Evolutionary conservation across 2,329 filamentous ascomycete genomes (phyloP), one percentile per base, ranked within the genome.

Genomic region (Trichophyton benhamiae): DNA sequence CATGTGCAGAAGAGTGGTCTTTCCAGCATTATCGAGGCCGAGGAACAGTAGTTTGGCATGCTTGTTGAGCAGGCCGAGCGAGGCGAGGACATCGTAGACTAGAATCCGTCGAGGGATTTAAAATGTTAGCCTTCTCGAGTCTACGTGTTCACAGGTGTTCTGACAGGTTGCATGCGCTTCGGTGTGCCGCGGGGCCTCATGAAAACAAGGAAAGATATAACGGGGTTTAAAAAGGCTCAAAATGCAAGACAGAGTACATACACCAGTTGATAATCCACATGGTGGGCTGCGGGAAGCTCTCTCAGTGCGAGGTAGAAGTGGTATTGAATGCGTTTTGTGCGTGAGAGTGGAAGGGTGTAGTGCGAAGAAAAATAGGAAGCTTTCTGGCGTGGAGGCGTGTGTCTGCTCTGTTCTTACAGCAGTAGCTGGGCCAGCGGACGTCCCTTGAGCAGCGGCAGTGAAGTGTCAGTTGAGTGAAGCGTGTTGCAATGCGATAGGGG

Each of bases 191-290:
- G 33, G 55, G n/a, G 27, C 13, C 53, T 30, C 36, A 30, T 11
- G 30, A 58, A 30, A n/a, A 5, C 5, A 17, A 5, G 7, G 25
- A 27, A 41, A 17, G 27, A 22, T 30, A 8, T 22, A 53, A 25
- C 27, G 22, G 22, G 3, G 8, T 22, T 30, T 30, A 30, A 30
- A 11, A n/a, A 53, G n/a, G 27, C 41, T 30, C 25, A 20, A 17
- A 30, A 44, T 41, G 33, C 63, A 33, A 33, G 44, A 57, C 55
- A 38, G 46, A n/a, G 57, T 58, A 77, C 79, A 68, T 90, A 95
- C 89, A 95, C 90, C 91, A 96, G 83, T 92, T 91, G 74, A 95
- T 78, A 76, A 96, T 88, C 89, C 89, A 95, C 91, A 96, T 95
- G 66, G 72, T 81, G 77, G 68, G 57, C 38, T 25, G 41, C 7